A percentile compares a stretch with the other conserved stretches of the same genome.
Evolutionary conservation across 345 rosid genomes (phyloP).

Genomic region (Microcos paniculata): DNA sequence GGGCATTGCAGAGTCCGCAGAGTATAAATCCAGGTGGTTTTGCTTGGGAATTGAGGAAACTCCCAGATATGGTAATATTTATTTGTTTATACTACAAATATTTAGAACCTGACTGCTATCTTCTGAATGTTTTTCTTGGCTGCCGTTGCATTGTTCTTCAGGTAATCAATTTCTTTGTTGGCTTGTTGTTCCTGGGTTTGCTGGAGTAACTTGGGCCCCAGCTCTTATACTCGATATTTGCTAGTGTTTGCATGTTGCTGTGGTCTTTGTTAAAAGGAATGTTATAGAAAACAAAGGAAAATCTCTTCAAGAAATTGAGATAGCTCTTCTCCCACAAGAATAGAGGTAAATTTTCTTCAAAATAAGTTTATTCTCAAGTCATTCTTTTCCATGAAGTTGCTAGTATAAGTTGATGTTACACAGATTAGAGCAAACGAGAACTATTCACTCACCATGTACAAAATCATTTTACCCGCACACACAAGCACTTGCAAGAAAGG

Average conservation of each 20-base stretch:
- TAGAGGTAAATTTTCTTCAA: conserved; percentile 18
- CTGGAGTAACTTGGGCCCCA: conserved; percentile 80
- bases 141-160: conserved; percentile 20
- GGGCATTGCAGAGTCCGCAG: background rate
- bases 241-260: conserved; percentile 79
- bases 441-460: background rate
- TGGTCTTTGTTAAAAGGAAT: conserved; percentile 74
- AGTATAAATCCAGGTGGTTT: conserved; percentile 9
- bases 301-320: conserved; percentile 97
- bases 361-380: background rate
- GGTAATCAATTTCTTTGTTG: conserved; percentile 97
- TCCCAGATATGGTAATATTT: background rate
- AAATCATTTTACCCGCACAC: background rate
- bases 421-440: background rate
- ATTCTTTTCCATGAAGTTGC: background rate
- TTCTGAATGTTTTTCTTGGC: background rate
- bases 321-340: conserved; percentile 72
- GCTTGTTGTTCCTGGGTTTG: conserved; percentile 81
- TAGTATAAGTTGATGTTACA: too few species aligned
- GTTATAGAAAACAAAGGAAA: conserved; percentile 95
- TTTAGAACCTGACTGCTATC: background rate
- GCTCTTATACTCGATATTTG: conserved; percentile 75
- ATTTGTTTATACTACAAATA: background rate
- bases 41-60: conserved; percentile 17
- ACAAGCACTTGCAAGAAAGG: background rate